Base-by-base conservation (phyloP, 2,329 filamentous ascomycete genomes). In the Trichophyton benhamiae region DNA sequence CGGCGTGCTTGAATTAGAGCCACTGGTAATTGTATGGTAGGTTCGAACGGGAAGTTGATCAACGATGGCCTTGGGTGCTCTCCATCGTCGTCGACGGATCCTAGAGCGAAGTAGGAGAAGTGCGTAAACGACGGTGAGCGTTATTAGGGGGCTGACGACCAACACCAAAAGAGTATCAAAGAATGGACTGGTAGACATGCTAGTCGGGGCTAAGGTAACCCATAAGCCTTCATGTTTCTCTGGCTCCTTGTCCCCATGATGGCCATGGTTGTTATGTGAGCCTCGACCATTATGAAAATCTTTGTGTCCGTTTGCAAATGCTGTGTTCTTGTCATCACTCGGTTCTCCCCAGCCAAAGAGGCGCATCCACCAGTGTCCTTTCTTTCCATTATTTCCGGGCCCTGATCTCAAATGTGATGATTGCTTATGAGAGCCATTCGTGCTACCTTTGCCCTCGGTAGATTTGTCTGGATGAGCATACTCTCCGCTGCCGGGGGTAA, bases 1-100 rank as follows among this genome's bases (percentile, higher is more conserved):
- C 20, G 79, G 78, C 70, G 63, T 83, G 67, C 69, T 82, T 69
- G 72, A 82, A 75, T 72, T 83, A 1, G 85, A 83, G 1, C 83
- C 81, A 9, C 81, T 78, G 1, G 83, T 78, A 41, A 96, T 88
- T 0, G 91, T 95, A 68, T 95, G 91, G 70, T 96, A 99, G 0
- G 91, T 97, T 63, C 92, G 86, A 13, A 99, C 91, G 1, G 94
- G 94, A n/a, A 99, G 81, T 62, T 88, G 86, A 67, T 96, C 91
- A 17, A 99, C 91, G 0, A 99, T 86, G 0, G 90, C 95, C 74
- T 99, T 99, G 3, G 94, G 94, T n/a, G 94, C 94, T 68, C 94
- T 85, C 92, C 94, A 99, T 67, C 92, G 83, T 65, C 92, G 83
- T 63, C 92, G 83, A 58, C 92, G 86, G 67, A 96, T 95, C 63